A percentile compares a stretch with the other conserved stretches of the same genome.
Evolutionary conservation across 2,329 filamentous ascomycete genomes (phyloP).

Genomic region (Didymella arachidicola): DNA sequence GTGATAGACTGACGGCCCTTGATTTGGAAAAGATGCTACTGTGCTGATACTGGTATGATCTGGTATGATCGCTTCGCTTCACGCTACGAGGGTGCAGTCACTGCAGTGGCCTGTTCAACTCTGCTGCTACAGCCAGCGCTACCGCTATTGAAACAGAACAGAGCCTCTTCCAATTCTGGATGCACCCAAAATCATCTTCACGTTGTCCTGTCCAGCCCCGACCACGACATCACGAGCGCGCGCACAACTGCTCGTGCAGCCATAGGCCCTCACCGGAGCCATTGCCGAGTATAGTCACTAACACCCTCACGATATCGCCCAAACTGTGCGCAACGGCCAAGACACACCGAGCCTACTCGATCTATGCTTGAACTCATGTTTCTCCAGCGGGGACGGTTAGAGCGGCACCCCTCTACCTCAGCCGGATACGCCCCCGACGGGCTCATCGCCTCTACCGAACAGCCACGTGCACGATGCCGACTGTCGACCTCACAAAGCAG

Average conservation of each 20-base stretch:
- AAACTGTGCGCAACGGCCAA: neutral
- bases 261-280: neutral
- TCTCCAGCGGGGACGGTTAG: slow-evolving; percentile 15
- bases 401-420: slow-evolving; percentile 6
- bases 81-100: neutral
- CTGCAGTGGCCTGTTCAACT: neutral
- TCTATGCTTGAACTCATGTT: slow-evolving; percentile 7
- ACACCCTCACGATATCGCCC: neutral
- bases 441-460: neutral
- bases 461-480: slow-evolving; percentile 10
- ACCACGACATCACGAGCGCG: neutral
- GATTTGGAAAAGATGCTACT: neutral
- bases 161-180: neutral
- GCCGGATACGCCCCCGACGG: neutral
- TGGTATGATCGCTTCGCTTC: neutral
- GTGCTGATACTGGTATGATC: neutral
- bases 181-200: neutral
- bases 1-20: neutral
- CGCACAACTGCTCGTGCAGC: neutral
- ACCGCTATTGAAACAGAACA: slow-evolving; percentile 9
- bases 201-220: slow-evolving; percentile 9
- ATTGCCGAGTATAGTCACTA: neutral
- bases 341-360: neutral
- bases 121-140: neutral
- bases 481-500: neutral